Percentiles rank a stretch among this genome's conserved stretches.
phyloP scores from a whole-genome alignment of 768 basidiomycete species.

The Kwoniella sp. region DNA sequence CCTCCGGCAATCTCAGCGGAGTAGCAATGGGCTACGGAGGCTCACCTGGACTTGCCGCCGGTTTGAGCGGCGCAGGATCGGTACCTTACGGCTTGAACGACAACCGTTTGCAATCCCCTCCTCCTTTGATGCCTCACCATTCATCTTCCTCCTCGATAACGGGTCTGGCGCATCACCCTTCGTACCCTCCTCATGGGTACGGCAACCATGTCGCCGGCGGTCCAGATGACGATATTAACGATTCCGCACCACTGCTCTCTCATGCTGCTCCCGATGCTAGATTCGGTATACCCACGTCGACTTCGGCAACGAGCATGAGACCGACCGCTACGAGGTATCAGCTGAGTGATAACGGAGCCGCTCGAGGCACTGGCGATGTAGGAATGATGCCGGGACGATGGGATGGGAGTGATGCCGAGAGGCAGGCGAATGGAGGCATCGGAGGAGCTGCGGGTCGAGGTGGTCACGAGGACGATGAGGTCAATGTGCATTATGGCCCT shows the following conservation, averaged over 20 bases:
- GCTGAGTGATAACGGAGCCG: slow-evolving; percentile 28
- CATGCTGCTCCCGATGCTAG: slow-evolving; percentile 37
- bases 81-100: slow-evolving; percentile 21
- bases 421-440: slow-evolving; percentile 26
- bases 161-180: slow-evolving; percentile 7
- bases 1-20: background rate
- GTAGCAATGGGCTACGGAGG: background rate
- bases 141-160: slow-evolving; percentile 27
- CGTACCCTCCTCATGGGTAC: slow-evolving; percentile 18
- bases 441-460: background rate
- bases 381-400: slow-evolving; percentile 32
- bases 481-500: slow-evolving; percentile 74
- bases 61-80: background rate
- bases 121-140: slow-evolving; percentile 35
- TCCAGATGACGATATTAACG: slow-evolving; percentile 45
- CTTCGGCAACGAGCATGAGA: slow-evolving; percentile 19
- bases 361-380: slow-evolving; percentile 21
- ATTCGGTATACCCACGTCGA: slow-evolving; percentile 28
- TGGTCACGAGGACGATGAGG: slow-evolving; percentile 43
- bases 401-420: slow-evolving; percentile 22
- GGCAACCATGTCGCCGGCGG: slow-evolving; percentile 13
- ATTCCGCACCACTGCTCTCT: slow-evolving; percentile 44
- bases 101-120: slow-evolving; percentile 35
- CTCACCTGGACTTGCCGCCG: slow-evolving; percentile 2
- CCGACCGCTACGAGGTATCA: slow-evolving; percentile 29